phyloP scores from a whole-genome alignment of 257 asterid genomes.

The Phtheirospermum japonicum region DNA sequence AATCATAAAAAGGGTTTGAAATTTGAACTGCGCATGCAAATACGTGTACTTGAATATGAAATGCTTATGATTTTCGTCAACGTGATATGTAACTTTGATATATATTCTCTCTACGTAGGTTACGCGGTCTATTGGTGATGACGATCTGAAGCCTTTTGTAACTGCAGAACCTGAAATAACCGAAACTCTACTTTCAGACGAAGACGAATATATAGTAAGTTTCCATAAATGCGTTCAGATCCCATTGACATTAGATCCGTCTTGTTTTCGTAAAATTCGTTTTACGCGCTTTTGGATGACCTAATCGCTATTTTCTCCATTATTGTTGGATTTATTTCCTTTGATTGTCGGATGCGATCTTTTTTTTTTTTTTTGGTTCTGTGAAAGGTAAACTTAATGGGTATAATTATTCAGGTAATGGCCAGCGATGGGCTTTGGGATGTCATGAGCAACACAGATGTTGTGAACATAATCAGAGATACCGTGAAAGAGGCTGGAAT shows the following conservation, averaged over 20 bases:
- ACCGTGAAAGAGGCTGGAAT: conserved; percentile 94
- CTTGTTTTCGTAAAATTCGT: too few relatives aligned
- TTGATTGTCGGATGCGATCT: background rate
- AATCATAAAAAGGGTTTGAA: too few relatives aligned
- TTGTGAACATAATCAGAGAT: conserved; percentile 66
- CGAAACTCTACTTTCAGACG: conserved; percentile 53
- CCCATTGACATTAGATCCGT: too few relatives aligned
- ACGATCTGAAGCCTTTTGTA: conserved; percentile 93
- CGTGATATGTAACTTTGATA: background rate
- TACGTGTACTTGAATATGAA: conserved; percentile 1
- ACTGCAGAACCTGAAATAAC: conserved; percentile 96
- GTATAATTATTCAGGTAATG: conserved; percentile 61
- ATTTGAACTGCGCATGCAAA: background rate
- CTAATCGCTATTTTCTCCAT: background rate
- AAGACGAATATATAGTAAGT: conserved; percentile 84
- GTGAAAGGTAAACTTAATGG: background rate
- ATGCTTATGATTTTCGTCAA: conserved; percentile 13
- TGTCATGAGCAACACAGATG: conserved; percentile 68
- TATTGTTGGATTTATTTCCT: too few relatives aligned
- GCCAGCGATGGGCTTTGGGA: conserved; percentile 97
- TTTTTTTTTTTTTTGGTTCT: background rate
- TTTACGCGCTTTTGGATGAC: too few relatives aligned
- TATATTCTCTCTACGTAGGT: conserved; percentile 45
- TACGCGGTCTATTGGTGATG: conserved; percentile 95
- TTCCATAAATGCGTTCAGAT: background rate